Evolutionary conservation across 1,284 basidiomycete genomes (phyloP).

Genomic region (Apiotrichum brassicae): DNA sequence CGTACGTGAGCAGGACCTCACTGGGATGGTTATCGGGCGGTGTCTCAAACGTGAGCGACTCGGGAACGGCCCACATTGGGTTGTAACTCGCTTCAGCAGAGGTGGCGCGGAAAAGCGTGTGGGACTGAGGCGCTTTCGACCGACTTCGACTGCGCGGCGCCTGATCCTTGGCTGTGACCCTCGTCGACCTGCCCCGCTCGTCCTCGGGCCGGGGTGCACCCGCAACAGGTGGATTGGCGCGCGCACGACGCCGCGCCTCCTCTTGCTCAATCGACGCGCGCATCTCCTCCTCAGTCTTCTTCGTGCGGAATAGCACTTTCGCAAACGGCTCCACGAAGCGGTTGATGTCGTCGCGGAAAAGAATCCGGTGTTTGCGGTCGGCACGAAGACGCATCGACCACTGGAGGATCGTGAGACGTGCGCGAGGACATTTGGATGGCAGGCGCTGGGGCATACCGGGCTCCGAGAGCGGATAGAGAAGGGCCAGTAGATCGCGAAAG

Average conservation of each 20-base stretch:
- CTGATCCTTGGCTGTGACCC: slow-evolving; percentile 9
- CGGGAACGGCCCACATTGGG: slow-evolving; percentile 73
- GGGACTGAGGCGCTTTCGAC: slow-evolving; percentile 51
- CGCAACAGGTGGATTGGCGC: neutral
- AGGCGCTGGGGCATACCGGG: slow-evolving; percentile 22
- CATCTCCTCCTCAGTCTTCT: slow-evolving; percentile 32
- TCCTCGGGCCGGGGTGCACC: slow-evolving; percentile 18
- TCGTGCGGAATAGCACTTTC: slow-evolving; percentile 41
- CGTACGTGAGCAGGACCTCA: slow-evolving; percentile 67
- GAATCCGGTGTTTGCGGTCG: slow-evolving; percentile 84
- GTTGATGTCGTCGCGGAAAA: slow-evolving; percentile 54
- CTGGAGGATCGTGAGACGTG: slow-evolving; percentile 70
- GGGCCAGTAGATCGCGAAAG: slow-evolving; percentile 48
- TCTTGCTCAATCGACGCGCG: slow-evolving; percentile 29
- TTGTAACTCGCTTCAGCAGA: slow-evolving; percentile 46
- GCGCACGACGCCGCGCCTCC: slow-evolving; percentile 20
- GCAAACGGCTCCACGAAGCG: slow-evolving; percentile 41
- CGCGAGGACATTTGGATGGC: slow-evolving; percentile 53
- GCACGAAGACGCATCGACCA: slow-evolving; percentile 85
- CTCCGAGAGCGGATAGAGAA: slow-evolving; percentile 41
- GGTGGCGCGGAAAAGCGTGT: slow-evolving; percentile 21
- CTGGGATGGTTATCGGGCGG: slow-evolving; percentile 62
- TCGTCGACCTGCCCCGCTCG: slow-evolving; percentile 29
- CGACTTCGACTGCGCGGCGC: slow-evolving; percentile 58
- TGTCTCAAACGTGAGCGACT: slow-evolving; percentile 62